A percentile compares a stretch with the other conserved stretches of the same genome.
Evolutionary conservation across 345 rosid species (phyloP).

Genomic region (Dimocarpus longan): DNA sequence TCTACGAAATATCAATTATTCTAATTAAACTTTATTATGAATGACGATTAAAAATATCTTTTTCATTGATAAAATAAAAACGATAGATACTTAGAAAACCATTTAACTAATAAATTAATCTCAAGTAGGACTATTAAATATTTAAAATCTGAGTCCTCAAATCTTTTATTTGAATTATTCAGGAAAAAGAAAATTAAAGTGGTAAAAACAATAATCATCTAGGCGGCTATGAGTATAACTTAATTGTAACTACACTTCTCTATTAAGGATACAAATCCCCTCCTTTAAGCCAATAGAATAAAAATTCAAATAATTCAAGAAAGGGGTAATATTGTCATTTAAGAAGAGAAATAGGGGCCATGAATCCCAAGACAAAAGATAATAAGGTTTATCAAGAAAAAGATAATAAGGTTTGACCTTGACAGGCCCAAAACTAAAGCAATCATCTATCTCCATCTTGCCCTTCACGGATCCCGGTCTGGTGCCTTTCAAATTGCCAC

Average conservation of each 20-base stretch:
- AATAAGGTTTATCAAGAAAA: background rate
- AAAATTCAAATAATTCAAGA: background rate
- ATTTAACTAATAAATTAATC: too few relatives aligned
- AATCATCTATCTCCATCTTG: slow-evolving; percentile 13
- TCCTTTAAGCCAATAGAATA: too few relatives aligned
- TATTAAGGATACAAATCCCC: too few relatives aligned
- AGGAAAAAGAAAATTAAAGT: background rate
- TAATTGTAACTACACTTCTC: too few relatives aligned
- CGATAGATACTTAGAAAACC: too few relatives aligned
- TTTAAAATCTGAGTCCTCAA: too few relatives aligned
- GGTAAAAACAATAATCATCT: background rate
- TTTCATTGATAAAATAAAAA: too few relatives aligned
- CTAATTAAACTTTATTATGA: background rate
- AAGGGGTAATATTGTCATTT: slow-evolving; percentile 18
- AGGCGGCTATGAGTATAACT: too few relatives aligned
- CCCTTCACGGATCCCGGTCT: slow-evolving; percentile 21
- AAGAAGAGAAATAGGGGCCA: background rate
- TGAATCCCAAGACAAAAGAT: background rate
- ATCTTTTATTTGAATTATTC: too few relatives aligned
- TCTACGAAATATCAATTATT: background rate
- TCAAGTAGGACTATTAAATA: too few relatives aligned
- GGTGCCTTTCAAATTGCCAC: slow-evolving; percentile 27
- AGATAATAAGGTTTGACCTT: slow-evolving; percentile 17
- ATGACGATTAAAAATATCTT: background rate
- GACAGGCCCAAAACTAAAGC: slow-evolving; percentile 28